Percentiles rank a stretch among this genome's conserved stretches.
Conservation (phyloP, 2,329 filamentous ascomycete species). For the Cladosporium sp. region DNA sequence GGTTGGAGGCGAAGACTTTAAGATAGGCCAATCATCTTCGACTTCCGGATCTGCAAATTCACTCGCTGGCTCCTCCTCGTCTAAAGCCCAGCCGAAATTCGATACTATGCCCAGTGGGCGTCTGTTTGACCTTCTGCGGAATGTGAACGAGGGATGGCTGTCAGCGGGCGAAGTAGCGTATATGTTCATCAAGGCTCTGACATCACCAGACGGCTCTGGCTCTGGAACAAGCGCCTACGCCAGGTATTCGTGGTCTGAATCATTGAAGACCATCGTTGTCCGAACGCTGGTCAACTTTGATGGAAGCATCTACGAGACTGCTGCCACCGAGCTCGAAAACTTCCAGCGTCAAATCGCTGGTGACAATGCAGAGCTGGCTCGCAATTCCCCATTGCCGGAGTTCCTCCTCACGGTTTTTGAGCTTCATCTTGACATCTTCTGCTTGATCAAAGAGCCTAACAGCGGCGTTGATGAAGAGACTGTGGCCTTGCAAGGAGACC, state of each 20-base stretch:
- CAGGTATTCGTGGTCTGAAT: constrained; percentile 51
- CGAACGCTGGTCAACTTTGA: constrained; percentile 52
- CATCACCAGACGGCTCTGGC: not conserved
- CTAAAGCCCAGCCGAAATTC: constrained; percentile 16
- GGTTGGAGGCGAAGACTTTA: constrained; percentile 23
- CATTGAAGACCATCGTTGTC: constrained; percentile 52
- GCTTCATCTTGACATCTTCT: constrained; percentile 63
- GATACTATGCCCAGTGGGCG: constrained; percentile 28
- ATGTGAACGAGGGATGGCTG: constrained; percentile 45
- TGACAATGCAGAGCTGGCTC: not conserved
- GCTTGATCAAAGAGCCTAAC: constrained; percentile 57
- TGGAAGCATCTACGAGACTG: constrained; percentile 44
- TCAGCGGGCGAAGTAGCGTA: constrained; percentile 49
- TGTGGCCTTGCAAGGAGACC: constrained; percentile 53
- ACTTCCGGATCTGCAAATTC: constrained; percentile 15
- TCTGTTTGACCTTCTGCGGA: constrained; percentile 38
- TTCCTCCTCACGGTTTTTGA: constrained; percentile 60
- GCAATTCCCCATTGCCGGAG: constrained; percentile 39
- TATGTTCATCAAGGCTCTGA: constrained; percentile 4
- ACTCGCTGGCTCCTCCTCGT: constrained; percentile 13
- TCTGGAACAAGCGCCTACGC: constrained; percentile 42
- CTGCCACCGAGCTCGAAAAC: constrained; percentile 13
- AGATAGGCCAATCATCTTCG: constrained; percentile 15
- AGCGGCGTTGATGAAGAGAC: constrained; percentile 52
- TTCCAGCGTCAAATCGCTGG: not conserved